phyloP scores from a whole-genome alignment of 2,329 filamentous ascomycete genomes.

The Aaosphaeria pasadenensis region DNA sequence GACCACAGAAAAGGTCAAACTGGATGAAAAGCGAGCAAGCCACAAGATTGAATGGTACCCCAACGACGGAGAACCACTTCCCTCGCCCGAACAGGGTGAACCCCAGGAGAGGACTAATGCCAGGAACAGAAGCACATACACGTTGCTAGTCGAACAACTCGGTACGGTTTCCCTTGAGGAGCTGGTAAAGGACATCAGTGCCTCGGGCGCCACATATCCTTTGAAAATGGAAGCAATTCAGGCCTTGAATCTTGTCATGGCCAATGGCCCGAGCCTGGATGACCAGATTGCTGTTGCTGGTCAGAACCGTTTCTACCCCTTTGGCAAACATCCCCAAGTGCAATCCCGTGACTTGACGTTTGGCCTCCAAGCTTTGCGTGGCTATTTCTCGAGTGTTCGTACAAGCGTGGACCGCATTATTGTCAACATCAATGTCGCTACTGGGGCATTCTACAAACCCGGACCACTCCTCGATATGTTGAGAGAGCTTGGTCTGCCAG shows the following conservation, averaged over 20 bases:
- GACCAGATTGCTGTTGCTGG: conserved; percentile 46
- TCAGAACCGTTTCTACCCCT: conserved; percentile 46
- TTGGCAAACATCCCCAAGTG: conserved; percentile 44
- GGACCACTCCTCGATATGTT: conserved; percentile 38
- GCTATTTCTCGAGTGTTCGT: conserved; percentile 62
- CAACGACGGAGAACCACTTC: conserved; percentile 19
- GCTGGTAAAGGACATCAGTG: conserved; percentile 45
- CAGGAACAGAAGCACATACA: conserved; percentile 17
- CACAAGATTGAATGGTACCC: conserved; percentile 26
- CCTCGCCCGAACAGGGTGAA: conserved; percentile 12
- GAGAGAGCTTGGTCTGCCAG: conserved; percentile 14
- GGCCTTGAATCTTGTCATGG: conserved; percentile 57
- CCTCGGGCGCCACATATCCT: conserved; percentile 38
- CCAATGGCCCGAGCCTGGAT: conserved; percentile 45
- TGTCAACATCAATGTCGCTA: conserved; percentile 62
- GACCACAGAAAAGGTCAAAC: conserved; percentile 19
- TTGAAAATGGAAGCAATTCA: conserved; percentile 53
- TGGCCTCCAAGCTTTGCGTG: conserved; percentile 57
- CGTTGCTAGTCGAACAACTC: conserved; percentile 16
- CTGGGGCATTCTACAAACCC: conserved; percentile 56
- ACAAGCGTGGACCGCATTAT: conserved; percentile 57
- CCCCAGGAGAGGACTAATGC: conserved; percentile 9
- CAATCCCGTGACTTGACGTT: conserved; percentile 44
- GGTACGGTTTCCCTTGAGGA: conserved; percentile 30
- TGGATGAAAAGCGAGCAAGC: conserved; percentile 10